Evolutionary conservation across 441 rosid genomes (phyloP), one percentile per base, ranked within the genome.

Genomic region (Adansonia grandidieri): DNA sequence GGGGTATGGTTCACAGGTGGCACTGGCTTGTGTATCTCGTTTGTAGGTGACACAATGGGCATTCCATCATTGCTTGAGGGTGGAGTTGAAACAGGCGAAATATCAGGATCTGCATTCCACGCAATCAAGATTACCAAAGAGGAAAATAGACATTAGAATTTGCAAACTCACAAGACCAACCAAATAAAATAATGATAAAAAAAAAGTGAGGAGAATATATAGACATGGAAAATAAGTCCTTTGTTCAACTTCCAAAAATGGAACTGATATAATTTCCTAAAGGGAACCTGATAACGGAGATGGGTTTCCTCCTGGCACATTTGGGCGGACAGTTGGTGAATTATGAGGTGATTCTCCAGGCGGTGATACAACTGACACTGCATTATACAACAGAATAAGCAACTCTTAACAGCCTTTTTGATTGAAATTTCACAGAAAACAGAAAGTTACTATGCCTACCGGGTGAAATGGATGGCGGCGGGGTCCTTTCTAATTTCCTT

Each of bases 31-130:
- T 85, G 76, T 66, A 78, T 84, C 76, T 82, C 79, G 78, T 80
- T 78, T 22, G 86, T 79, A 0, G 98, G 94, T 78, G 91, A 81
- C 69, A 90, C 84, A 86, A 81, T 81, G 2, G 98, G 97, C 79
- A 66, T 82, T 77, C 80, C 82, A 73, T 58, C 79, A 20, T 53
- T 84, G 76, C 84, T 85, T 17, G 89, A 79, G 5, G 89, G 82
- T 42, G 92, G 93, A 78, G 80, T 58, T 76, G 84, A 81, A 60
- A 88, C 82, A 68, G 89, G 94, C 83, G 88, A 79, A 22, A 69
- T 45, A 83, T 74, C 79, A 80, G 72, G 84, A 78, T 73, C 92
- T 92, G 89, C 65, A 81, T 74, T 78, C 61, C 75, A 88, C 66
- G 74, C 65, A 82, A 53, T 71, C 74, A 63, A 14, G 63, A 53